phyloP scores from a whole-genome alignment of 495 filamentous ascomycete species.

The Tetracladium marchalianum region DNA sequence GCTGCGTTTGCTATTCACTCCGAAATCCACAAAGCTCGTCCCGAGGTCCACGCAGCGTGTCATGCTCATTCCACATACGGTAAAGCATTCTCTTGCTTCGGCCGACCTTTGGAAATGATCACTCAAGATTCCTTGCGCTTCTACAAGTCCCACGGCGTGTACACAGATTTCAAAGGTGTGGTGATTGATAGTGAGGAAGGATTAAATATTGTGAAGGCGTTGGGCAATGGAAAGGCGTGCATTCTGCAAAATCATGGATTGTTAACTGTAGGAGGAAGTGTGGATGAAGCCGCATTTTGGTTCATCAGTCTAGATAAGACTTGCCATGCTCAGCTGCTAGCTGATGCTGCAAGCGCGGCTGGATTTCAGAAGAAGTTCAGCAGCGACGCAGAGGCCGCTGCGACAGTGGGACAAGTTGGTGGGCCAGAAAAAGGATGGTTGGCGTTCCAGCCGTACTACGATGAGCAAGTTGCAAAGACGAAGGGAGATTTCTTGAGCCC shows the following conservation, averaged over 20 bases:
- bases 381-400: constrained; percentile 41
- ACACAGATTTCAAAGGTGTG: constrained; percentile 56
- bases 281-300: constrained; percentile 62
- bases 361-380: constrained; percentile 47
- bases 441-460: constrained; percentile 40
- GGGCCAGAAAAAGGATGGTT: constrained; percentile 33
- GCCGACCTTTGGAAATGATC: constrained; percentile 58
- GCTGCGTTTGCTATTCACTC: constrained; percentile 55
- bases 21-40: constrained; percentile 57
- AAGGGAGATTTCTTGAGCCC: constrained; percentile 29
- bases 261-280: constrained; percentile 39
- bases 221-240: constrained; percentile 61
- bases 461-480: constrained; percentile 36
- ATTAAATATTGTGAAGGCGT: constrained; percentile 48
- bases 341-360: constrained; percentile 69
- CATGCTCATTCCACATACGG: constrained; percentile 68
- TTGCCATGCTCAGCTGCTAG: constrained; percentile 66
- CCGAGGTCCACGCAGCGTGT: constrained; percentile 62
- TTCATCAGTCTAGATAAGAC: constrained; percentile 66
- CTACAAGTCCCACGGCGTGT: constrained; percentile 33
- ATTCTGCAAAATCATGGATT: constrained; percentile 59
- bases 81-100: constrained; percentile 55
- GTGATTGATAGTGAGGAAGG: constrained; percentile 66
- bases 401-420: constrained; percentile 25
- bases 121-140: constrained; percentile 66